These are phyloP conservation scores for Didymella pinodella DNA, from an alignment of 2,329 filamentous ascomycete genomes.

Conservation along the genomic window DNA sequence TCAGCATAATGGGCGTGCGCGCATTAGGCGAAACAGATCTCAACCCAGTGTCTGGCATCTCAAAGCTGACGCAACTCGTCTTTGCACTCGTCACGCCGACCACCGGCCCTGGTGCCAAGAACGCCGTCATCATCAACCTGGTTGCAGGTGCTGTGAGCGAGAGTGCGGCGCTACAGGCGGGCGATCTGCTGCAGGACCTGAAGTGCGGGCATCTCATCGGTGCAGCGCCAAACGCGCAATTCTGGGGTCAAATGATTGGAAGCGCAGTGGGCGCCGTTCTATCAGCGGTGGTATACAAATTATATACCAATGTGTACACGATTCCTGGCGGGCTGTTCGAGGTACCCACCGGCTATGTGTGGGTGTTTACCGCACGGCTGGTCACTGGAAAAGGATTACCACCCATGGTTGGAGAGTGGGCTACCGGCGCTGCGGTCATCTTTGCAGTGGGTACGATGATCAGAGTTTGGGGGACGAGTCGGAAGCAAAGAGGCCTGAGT, in stretches of 20 bases:
- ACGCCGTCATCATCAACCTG: conserved; percentile 92
- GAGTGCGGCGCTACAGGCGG: conserved; percentile 88
- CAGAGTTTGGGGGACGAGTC: conserved; percentile 59
- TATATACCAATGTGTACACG: conserved; percentile 89
- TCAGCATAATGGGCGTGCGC: conserved; percentile 70
- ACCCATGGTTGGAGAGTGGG: conserved; percentile 81
- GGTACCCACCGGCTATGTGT: conserved; percentile 93
- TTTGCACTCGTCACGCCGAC: conserved; percentile 87
- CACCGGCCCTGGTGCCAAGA: conserved; percentile 64
- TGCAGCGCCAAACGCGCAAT: conserved; percentile 91
- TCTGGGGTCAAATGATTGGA: conserved; percentile 95
- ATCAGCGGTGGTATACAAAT: conserved; percentile 83
- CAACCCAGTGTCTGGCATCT: conserved; percentile 95
- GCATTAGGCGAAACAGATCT: conserved; percentile 84
- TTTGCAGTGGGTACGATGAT: conserved; percentile 76
- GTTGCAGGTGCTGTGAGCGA: conserved; percentile 89
- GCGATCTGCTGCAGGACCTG: conserved; percentile 95
- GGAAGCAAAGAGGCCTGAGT: conserved; percentile 45
- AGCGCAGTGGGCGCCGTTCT: conserved; percentile 85
- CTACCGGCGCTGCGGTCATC: conserved; percentile 74
- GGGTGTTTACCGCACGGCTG: conserved; percentile 94
- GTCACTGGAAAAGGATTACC: conserved; percentile 92
- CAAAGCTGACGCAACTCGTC: conserved; percentile 93
- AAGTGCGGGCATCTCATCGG: conserved; percentile 95
- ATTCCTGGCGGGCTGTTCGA: conserved; percentile 91